Conservation (phyloP, 495 filamentous ascomycete species). For the Trichoderma orchidacearum region DNA sequence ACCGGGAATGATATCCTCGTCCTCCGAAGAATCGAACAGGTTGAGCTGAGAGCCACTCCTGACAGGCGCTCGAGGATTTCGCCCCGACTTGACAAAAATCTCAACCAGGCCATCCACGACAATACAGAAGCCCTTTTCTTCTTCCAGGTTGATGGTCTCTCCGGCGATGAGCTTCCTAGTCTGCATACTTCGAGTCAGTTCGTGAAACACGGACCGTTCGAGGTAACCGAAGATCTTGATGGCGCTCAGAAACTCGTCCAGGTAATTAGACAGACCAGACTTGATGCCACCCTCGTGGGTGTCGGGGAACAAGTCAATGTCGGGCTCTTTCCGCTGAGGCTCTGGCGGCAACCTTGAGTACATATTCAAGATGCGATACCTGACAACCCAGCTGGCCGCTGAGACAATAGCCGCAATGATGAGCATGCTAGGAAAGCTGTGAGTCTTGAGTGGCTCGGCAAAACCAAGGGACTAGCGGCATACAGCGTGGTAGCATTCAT, state of each 20-base stretch:
- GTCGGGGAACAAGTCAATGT: conserved; percentile 89
- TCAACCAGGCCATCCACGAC: conserved; percentile 95
- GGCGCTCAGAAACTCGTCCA: conserved; percentile 96
- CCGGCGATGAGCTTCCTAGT: conserved; percentile 91
- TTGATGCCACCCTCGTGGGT: conserved; percentile 82
- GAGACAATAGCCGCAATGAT: conserved; percentile 65
- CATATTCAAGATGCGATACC: conserved; percentile 91
- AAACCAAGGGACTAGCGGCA: conserved; percentile 10
- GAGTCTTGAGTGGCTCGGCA: not conserved
- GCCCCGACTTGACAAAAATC: conserved; percentile 90
- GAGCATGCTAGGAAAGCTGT: conserved; percentile 33
- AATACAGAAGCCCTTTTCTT: conserved; percentile 95
- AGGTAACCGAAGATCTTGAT: conserved; percentile 98
- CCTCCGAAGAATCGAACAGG: conserved; percentile 35
- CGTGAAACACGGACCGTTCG: conserved; percentile 92
- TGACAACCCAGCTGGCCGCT: conserved; percentile 78
- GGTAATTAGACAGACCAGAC: conserved; percentile 80
- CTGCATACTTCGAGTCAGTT: conserved; percentile 95
- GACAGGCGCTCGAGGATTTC: conserved; percentile 30
- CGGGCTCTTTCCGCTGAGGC: conserved; percentile 88
- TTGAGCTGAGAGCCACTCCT: conserved; percentile 9
- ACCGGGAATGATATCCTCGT: conserved; percentile 48
- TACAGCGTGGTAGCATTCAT: conserved; percentile 97
- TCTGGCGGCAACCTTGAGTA: conserved; percentile 87
- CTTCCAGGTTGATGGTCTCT: conserved; percentile 86